Percentiles rank a stretch among this genome's conserved stretches.
phyloP scores from a whole-genome alignment of 371 early-diverging fungal species.

The Zancudomyces culisetae region DNA sequence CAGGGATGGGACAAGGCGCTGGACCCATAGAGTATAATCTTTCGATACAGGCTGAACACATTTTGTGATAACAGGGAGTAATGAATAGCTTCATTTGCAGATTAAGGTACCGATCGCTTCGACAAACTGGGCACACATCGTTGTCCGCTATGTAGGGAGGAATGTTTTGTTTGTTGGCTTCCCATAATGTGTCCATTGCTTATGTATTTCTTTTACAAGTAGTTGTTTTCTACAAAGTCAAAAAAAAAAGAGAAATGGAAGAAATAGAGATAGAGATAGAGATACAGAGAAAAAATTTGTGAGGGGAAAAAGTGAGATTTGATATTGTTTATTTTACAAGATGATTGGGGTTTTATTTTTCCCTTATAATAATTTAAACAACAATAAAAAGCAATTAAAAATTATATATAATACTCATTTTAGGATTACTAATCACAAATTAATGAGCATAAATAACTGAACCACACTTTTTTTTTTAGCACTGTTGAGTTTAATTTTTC shows the following conservation, averaged over 20 bases:
- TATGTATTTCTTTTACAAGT: background rate
- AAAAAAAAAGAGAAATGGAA: background rate
- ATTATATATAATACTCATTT: too few relatives aligned
- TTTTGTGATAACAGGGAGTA: conserved; percentile 94
- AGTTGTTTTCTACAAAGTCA: background rate
- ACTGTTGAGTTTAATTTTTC: too few relatives aligned
- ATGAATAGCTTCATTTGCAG: conserved; percentile 82
- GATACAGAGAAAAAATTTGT: background rate
- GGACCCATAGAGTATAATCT: conserved; percentile 66
- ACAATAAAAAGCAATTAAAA: too few relatives aligned
- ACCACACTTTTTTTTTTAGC: too few relatives aligned
- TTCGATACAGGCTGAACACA: conserved; percentile 81
- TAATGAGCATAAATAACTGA: too few relatives aligned
- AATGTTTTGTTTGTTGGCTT: conserved; percentile 16
- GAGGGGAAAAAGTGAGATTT: too few relatives aligned
- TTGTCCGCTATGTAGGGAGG: conserved; percentile 25
- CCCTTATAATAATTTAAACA: background rate
- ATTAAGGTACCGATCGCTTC: conserved; percentile 83
- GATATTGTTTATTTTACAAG: background rate
- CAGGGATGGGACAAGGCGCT: conserved; percentile 82
- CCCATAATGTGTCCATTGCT: conserved; percentile 16
- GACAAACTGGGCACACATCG: conserved; percentile 90
- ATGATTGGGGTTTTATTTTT: background rate
- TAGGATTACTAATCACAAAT: too few relatives aligned
- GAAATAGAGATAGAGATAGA: background rate